Conservation (phyloP, 2,329 filamentous ascomycete genomes). For the Aspergillus sp. region DNA sequence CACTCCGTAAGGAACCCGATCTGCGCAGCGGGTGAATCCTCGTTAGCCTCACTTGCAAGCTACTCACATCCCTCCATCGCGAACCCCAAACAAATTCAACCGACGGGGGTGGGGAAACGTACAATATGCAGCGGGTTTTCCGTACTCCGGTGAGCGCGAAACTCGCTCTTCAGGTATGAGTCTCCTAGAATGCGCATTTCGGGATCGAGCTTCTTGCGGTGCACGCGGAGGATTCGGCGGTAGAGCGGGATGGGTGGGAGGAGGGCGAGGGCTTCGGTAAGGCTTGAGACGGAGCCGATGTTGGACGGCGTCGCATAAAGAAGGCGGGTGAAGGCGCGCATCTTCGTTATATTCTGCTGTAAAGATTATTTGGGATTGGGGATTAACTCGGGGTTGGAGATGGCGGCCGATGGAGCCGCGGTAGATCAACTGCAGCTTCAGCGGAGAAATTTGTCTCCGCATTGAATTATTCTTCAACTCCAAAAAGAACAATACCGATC, state of each 20-base stretch:
- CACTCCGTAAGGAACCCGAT: slow-evolving; percentile 96
- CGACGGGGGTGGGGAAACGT: slow-evolving; percentile 32
- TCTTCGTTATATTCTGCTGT: slow-evolving; percentile 15
- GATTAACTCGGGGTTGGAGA: background rate
- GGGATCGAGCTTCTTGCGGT: slow-evolving; percentile 72
- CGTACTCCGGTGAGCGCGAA: slow-evolving; percentile 75
- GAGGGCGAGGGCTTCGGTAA: slow-evolving; percentile 61
- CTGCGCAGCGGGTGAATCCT: slow-evolving; percentile 45
- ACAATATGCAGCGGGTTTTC: slow-evolving; percentile 94
- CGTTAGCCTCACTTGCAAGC: background rate
- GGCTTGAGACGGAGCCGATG: slow-evolving; percentile 41
- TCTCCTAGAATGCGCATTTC: slow-evolving; percentile 84
- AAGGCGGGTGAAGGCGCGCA: slow-evolving; percentile 38
- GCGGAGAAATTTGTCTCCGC: slow-evolving; percentile 10
- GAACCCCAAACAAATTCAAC: background rate
- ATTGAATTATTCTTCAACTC: background rate
- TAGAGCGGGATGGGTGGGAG: slow-evolving; percentile 88
- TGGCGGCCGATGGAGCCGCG: slow-evolving; percentile 1
- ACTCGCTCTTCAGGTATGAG: slow-evolving; percentile 90
- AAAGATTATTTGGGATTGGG: background rate
- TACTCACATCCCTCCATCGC: background rate
- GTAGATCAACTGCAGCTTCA: background rate
- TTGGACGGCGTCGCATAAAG: slow-evolving; percentile 42
- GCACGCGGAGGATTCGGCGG: slow-evolving; percentile 79
- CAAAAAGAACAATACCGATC: background rate